phyloP scores from a whole-genome alignment of 2,329 filamentous ascomycete genomes.

The Cercospora citrullina region DNA sequence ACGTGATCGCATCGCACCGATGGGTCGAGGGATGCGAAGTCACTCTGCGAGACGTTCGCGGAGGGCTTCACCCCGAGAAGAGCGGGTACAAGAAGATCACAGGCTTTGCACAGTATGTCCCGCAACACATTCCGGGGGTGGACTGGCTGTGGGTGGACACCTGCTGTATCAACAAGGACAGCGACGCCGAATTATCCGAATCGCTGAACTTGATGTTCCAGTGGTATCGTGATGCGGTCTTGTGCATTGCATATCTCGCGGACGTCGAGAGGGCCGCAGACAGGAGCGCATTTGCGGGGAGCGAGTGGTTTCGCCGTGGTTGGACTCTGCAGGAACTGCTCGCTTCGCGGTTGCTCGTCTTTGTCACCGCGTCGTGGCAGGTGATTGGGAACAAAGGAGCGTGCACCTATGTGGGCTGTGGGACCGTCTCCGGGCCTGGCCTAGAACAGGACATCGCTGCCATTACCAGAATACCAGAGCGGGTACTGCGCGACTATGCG shows the following conservation, averaged over 20 bases:
- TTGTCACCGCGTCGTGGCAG: conserved; percentile 26
- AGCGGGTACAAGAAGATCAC: conserved; percentile 25
- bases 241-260: conserved; percentile 28
- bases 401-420: background rate
- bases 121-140: conserved; percentile 14
- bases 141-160: conserved; percentile 32
- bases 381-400: conserved; percentile 30
- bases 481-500: conserved; percentile 20
- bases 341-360: conserved; percentile 24
- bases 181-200: conserved; percentile 25
- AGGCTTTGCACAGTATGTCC: conserved; percentile 24
- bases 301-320: conserved; percentile 30
- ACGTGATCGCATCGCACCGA: conserved; percentile 28
- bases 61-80: conserved; percentile 13
- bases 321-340: conserved; percentile 34
- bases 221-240: conserved; percentile 26
- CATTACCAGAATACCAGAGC: conserved; percentile 20
- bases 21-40: conserved; percentile 20
- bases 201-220: conserved; percentile 30
- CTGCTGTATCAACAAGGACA: background rate
- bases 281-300: conserved; percentile 10
- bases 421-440: conserved; percentile 2
- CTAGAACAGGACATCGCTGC: conserved; percentile 17
- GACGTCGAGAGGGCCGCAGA: conserved; percentile 20
- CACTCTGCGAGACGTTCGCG: conserved; percentile 21